Conservation (phyloP, 2,329 filamentous ascomycete species). For the Exutisphaerella laricina region DNA sequence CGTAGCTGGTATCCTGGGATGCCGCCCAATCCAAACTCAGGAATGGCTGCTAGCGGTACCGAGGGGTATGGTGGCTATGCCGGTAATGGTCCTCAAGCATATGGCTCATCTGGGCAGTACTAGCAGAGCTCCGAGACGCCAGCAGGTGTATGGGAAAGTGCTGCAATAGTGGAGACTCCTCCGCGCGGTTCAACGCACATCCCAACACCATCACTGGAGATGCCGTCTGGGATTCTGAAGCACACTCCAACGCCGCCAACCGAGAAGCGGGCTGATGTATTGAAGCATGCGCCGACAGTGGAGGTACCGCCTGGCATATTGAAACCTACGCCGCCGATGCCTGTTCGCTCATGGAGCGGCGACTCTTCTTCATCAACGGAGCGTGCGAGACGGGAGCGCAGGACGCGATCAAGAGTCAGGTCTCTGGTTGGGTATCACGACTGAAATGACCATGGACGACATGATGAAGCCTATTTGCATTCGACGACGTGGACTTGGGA, state of each 20-base stretch:
- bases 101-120: slow-evolving; percentile 15
- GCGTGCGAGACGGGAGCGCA: slow-evolving; percentile 4
- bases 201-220: background rate
- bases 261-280: too few species aligned
- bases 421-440: background rate
- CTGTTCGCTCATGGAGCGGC: slow-evolving; percentile 2
- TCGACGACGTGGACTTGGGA: too few species aligned
- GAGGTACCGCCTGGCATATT: background rate
- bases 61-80: slow-evolving; percentile 24
- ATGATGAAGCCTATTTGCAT: slow-evolving; percentile 2
- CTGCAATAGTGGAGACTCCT: background rate
- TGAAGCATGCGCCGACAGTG: slow-evolving; percentile 1
- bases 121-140: slow-evolving; percentile 10
- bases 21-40: background rate
- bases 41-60: slow-evolving; percentile 15
- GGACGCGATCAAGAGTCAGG: slow-evolving; percentile 6
- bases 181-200: background rate
- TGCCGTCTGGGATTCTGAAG: background rate
- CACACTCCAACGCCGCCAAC: too few species aligned
- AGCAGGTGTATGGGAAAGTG: background rate
- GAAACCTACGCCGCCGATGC: background rate
- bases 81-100: slow-evolving; percentile 11
- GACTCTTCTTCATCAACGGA: slow-evolving; percentile 7
- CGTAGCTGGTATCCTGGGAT: slow-evolving; percentile 22
- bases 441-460: background rate